These are phyloP conservation scores for Monosporascus sp. DNA, from an alignment of 2,329 filamentous ascomycete genomes.

Conservation along the genomic window DNA sequence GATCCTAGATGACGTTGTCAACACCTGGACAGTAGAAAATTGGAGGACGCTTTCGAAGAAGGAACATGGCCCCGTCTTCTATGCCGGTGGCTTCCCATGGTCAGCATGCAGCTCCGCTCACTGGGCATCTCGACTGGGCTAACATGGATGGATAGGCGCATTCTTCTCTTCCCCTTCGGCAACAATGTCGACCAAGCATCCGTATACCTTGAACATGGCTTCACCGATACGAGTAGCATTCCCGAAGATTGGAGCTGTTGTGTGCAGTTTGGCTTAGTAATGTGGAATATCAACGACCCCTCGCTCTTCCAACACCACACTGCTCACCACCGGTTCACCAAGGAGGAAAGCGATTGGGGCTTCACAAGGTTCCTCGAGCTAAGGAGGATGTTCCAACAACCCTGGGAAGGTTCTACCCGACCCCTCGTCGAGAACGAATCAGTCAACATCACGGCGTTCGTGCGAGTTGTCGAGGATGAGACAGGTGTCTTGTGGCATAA, in stretches of 20 bases:
- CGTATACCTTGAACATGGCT: constrained; percentile 94
- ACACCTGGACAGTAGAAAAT: constrained; percentile 83
- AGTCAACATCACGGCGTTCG: constrained; percentile 76
- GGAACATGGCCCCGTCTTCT: constrained; percentile 81
- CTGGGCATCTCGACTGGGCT: constrained; percentile 6
- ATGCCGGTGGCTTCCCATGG: constrained; percentile 86
- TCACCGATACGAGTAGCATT: constrained; percentile 63
- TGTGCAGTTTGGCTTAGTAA: constrained; percentile 87
- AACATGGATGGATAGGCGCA: constrained; percentile 55
- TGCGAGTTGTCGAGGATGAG: constrained; percentile 78
- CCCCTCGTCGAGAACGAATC: constrained; percentile 73
- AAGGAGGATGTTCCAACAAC: constrained; percentile 72
- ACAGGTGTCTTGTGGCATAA: constrained; percentile 89
- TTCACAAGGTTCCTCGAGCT: constrained; percentile 96
- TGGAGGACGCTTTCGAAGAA: constrained; percentile 75
- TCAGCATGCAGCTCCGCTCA: constrained; percentile 33
- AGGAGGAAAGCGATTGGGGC: constrained; percentile 96
- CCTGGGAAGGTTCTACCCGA: constrained; percentile 64
- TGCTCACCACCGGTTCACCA: constrained; percentile 93
- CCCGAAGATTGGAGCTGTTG: constrained; percentile 96
- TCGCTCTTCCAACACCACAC: constrained; percentile 72
- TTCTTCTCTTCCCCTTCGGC: constrained; percentile 90
- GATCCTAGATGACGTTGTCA: constrained; percentile 65
- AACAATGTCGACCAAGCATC: constrained; percentile 93
- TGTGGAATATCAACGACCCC: constrained; percentile 95